These are phyloP conservation scores for Xerocomellus intermedius DNA, from an alignment of 768 basidiomycete genomes.

Conservation along the genomic window DNA sequence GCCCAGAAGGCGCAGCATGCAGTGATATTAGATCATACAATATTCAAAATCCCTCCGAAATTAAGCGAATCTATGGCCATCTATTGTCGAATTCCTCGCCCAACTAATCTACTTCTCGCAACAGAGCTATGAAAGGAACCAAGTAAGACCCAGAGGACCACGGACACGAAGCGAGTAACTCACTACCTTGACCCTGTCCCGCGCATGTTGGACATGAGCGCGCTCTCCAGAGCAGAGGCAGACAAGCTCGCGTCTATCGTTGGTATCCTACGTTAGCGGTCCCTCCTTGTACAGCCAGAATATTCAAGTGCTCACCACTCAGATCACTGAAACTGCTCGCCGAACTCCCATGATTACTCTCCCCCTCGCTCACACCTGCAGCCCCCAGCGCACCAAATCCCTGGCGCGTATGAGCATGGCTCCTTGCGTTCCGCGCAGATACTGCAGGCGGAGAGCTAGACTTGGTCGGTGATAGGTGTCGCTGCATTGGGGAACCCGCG, in stretches of 20 bases:
- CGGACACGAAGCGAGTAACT: conserved; percentile 31
- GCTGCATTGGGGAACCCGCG: conserved; percentile 40
- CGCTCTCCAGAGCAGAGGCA: conserved; percentile 77
- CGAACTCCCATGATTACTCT: conserved; percentile 66
- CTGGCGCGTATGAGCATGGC: conserved; percentile 48
- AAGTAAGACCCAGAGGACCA: not conserved
- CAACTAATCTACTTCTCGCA: conserved; percentile 31
- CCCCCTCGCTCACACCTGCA: conserved; percentile 48
- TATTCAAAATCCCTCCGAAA: not conserved
- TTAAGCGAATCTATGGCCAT: not conserved
- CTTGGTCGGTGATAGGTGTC: conserved; percentile 52
- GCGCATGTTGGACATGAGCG: conserved; percentile 71
- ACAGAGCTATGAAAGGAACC: conserved; percentile 30
- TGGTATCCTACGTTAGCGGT: not conserved
- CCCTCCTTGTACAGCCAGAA: not conserved
- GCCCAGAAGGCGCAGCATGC: not conserved
- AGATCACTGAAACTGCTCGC: conserved; percentile 85
- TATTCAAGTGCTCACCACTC: conserved; percentile 56
- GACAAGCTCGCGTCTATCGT: conserved; percentile 68
- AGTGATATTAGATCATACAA: conserved; percentile 5
- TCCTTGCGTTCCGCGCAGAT: conserved; percentile 53
- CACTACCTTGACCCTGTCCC: conserved; percentile 68
- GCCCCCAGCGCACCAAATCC: conserved; percentile 41
- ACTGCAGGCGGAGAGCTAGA: conserved; percentile 62
- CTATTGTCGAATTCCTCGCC: conserved; percentile 31